These are phyloP conservation scores for Lachnellula occidentalis DNA, from an alignment of 2,329 filamentous ascomycete genomes.

Conservation along the genomic window DNA sequence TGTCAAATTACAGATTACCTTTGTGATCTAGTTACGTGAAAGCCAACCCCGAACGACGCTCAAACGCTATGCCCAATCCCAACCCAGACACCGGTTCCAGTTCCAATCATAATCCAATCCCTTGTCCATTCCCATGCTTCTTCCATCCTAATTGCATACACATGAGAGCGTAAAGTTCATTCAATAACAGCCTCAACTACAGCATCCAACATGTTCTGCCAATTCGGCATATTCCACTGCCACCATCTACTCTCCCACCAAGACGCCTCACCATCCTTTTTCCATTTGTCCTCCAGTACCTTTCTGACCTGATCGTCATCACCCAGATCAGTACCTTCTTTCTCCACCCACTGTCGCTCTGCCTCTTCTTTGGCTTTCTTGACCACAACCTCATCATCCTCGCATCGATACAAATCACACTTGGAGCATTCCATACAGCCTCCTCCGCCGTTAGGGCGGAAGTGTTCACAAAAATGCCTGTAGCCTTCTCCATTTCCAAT, in stretches of 20 bases:
- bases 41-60: background rate
- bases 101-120: slow-evolving; percentile 2
- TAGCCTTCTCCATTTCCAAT: slow-evolving; percentile 69
- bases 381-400: slow-evolving; percentile 66
- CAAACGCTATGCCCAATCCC: slow-evolving; percentile 4
- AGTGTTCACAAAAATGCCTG: slow-evolving; percentile 93
- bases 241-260: slow-evolving; percentile 22
- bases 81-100: background rate
- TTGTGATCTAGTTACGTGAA: background rate
- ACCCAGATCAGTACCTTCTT: slow-evolving; percentile 53
- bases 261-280: slow-evolving; percentile 15
- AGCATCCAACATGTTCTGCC: slow-evolving; percentile 28
- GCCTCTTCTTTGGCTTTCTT: slow-evolving; percentile 64
- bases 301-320: slow-evolving; percentile 52
- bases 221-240: slow-evolving; percentile 25
- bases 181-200: slow-evolving; percentile 30
- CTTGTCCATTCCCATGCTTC: background rate
- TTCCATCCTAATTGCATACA: slow-evolving; percentile 10
- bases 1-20: background rate
- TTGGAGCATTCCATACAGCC: slow-evolving; percentile 74
- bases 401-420: slow-evolving; percentile 68
- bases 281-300: slow-evolving; percentile 47
- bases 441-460: slow-evolving; percentile 71
- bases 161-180: slow-evolving; percentile 18
- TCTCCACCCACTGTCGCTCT: slow-evolving; percentile 64